Conservation (phyloP, 345 rosid species). For the Ricinus communis region DNA sequence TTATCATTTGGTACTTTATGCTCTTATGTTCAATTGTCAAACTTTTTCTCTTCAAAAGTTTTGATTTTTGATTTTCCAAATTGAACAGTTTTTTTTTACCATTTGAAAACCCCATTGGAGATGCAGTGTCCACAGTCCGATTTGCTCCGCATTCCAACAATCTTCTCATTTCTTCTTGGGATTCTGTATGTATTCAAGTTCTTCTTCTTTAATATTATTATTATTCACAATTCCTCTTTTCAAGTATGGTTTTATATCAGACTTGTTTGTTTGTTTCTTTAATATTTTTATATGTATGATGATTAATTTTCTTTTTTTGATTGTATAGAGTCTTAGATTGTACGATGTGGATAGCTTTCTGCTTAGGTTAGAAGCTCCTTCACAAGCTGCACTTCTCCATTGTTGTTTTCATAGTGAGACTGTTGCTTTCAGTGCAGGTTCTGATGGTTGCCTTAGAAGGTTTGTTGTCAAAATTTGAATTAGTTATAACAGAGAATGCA, state of each 20-base stretch:
- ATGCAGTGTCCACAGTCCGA: constrained; percentile 65
- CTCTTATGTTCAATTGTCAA: too few relatives aligned
- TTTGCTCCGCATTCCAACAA: constrained; percentile 76
- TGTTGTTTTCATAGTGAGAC: constrained; percentile 71
- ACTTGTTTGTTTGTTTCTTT: background rate
- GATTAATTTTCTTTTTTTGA: background rate
- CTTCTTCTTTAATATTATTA: too few relatives aligned
- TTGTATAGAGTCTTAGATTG: constrained; percentile 59
- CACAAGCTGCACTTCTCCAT: constrained; percentile 66
- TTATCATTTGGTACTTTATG: too few relatives aligned
- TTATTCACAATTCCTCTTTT: too few relatives aligned
- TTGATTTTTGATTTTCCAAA: background rate
- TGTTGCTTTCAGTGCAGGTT: constrained; percentile 50
- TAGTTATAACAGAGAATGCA: too few relatives aligned
- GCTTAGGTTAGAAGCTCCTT: constrained; percentile 49
- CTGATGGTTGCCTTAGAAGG: constrained; percentile 83
- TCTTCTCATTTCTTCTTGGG: constrained; percentile 91
- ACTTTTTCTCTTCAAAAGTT: too few relatives aligned
- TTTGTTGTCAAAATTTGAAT: constrained; percentile 14
- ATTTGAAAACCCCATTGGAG: constrained; percentile 53
- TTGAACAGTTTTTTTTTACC: constrained; percentile 20
- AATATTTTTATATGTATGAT: background rate
- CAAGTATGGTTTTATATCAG: background rate
- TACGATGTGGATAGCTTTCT: constrained; percentile 64
- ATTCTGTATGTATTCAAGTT: constrained; percentile 54